A percentile compares a stretch with the other conserved stretches of the same genome.
phyloP scores from a whole-genome alignment of 345 rosid species.

The Syzygium oleosum region DNA sequence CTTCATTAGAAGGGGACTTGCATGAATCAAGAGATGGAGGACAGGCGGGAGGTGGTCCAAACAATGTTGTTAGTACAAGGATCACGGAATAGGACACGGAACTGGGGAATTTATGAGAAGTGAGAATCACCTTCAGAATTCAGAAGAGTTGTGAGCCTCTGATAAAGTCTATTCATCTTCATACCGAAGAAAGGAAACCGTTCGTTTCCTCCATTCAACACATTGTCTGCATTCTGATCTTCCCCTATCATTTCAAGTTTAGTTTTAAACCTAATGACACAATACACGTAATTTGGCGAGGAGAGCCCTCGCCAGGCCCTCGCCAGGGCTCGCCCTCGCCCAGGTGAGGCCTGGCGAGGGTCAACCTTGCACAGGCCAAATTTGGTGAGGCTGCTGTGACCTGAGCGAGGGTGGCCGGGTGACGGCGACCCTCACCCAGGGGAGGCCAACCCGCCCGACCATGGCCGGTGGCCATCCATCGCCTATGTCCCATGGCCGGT shows the following conservation, averaged over 20 bases:
- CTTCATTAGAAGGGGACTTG: too few relatives aligned
- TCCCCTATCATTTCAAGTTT: background rate
- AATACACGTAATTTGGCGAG: background rate
- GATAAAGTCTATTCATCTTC: background rate
- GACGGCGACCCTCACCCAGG: too few relatives aligned
- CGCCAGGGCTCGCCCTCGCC: too few relatives aligned
- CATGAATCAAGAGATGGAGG: too few relatives aligned
- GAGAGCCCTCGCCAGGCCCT: too few relatives aligned
- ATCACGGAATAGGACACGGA: background rate
- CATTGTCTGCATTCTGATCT: background rate
- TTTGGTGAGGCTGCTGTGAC: too few relatives aligned
- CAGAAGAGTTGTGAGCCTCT: background rate
- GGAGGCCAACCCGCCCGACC: too few relatives aligned
- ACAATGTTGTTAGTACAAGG: background rate
- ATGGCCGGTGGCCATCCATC: too few relatives aligned
- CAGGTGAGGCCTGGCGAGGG: too few relatives aligned
- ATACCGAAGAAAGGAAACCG: background rate
- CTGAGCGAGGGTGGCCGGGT: too few relatives aligned
- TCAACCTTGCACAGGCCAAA: too few relatives aligned
- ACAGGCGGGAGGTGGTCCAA: background rate
- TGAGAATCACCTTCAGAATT: background rate
- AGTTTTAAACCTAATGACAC: background rate
- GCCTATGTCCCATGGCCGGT: too few relatives aligned
- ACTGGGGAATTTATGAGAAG: background rate
- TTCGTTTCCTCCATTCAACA: background rate